Evolutionary conservation across 805 yeast genomes (phyloP).

Genomic region (Wickerhamiella hasegawae): DNA sequence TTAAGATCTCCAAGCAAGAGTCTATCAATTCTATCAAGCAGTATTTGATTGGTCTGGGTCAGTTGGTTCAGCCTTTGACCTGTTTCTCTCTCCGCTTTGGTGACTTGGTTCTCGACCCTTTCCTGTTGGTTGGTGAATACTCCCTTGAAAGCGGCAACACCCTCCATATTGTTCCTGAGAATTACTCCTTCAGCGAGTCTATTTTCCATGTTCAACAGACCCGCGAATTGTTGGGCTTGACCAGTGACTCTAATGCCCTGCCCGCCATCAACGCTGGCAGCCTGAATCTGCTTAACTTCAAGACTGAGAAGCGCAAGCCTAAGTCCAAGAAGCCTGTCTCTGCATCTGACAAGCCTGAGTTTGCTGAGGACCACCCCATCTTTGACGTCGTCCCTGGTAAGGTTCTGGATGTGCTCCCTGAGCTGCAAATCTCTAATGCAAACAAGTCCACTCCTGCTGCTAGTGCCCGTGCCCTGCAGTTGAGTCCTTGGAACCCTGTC

Average conservation of each 20-base stretch:
- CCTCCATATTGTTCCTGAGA: constrained; percentile 33
- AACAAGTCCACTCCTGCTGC: constrained; percentile 16
- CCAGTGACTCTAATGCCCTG: constrained; percentile 21
- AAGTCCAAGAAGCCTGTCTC: constrained; percentile 5
- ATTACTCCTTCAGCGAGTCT: constrained; percentile 46
- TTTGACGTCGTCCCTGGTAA: not conserved
- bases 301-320: constrained; percentile 10
- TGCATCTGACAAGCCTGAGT: constrained; percentile 11
- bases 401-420: not conserved
- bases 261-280: constrained; percentile 11
- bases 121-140: constrained; percentile 17
- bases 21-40: constrained; percentile 41
- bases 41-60: constrained; percentile 39
- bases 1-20: constrained; percentile 25
- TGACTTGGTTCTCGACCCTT: constrained; percentile 23
- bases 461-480: constrained; percentile 40
- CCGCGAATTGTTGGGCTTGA: constrained; percentile 42
- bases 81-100: constrained; percentile 33
- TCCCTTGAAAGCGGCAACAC: constrained; percentile 24
- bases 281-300: constrained; percentile 16
- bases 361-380: constrained; percentile 3
- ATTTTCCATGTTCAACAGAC: constrained; percentile 46
- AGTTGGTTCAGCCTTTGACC: constrained; percentile 41
- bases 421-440: constrained; percentile 6
- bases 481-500: constrained; percentile 82